A percentile compares a stretch with the other conserved stretches of the same genome.
phyloP scores from a whole-genome alignment of 2,329 filamentous ascomycete genomes.

The Neonectria coccinea region DNA sequence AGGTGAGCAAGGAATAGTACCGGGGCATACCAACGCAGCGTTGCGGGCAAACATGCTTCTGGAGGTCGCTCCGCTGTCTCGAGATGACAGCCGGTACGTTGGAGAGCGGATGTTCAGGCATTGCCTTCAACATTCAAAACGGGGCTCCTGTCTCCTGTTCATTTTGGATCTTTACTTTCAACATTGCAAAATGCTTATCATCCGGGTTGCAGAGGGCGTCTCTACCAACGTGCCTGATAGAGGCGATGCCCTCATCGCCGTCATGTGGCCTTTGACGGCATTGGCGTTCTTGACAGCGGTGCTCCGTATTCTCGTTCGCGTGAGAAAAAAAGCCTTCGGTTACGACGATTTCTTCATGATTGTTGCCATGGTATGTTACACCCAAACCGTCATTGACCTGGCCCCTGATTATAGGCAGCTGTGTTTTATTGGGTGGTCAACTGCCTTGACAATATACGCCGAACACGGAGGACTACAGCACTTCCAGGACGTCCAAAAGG shows the following conservation, averaged over 20 bases:
- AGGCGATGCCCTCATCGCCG: neutral
- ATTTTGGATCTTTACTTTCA: neutral
- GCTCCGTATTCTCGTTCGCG: neutral
- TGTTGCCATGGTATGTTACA: neutral
- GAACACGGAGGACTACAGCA: neutral
- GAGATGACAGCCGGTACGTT: neutral
- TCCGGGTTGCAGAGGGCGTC: neutral
- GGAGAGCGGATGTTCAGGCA: neutral
- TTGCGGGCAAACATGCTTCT: neutral
- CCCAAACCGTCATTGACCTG: neutral
- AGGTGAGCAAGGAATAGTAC: neutral
- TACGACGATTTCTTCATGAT: neutral
- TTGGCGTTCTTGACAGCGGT: neutral
- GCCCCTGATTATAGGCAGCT: conserved; percentile 9
- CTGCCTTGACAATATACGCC: neutral
- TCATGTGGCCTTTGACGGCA: neutral
- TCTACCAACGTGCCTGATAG: neutral
- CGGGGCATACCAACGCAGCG: neutral
- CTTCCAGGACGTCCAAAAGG: neutral
- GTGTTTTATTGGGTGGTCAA: conserved; percentile 30
- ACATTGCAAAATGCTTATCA: neutral
- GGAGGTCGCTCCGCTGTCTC: neutral
- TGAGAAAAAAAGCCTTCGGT: neutral
- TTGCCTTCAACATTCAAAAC: neutral
- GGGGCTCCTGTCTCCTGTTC: neutral